Evolutionary conservation across 2,329 filamentous ascomycete genomes (phyloP), one percentile per base, ranked within the genome.

Genomic region (Xylariaceae sp.): DNA sequence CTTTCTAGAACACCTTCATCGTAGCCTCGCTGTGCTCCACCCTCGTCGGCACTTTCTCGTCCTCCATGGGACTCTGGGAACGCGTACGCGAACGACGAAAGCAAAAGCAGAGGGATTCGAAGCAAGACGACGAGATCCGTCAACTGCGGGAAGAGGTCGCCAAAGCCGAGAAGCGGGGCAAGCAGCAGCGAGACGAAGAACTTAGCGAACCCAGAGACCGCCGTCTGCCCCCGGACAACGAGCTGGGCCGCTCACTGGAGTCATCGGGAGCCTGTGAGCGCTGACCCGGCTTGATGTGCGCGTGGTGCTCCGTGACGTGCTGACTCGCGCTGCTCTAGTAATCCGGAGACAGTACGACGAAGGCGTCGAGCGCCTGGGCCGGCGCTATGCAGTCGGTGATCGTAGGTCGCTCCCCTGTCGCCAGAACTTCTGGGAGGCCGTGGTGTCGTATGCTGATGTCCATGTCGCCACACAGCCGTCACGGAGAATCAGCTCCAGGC

Each of bases 21-120:
- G 47, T 62, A 18, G 58, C 58, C n/a, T 60, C 58, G 3, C 53
- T 61, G 15, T 53, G 56, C 29, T 60, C 58, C 10, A 61, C 59
- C 5, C 49, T 62, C 11, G 51, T 59, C 32, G 55, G 58, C 28
- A 61, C 58, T 3, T 61, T 61, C 37, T 55, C 48, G 15, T 56
- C 56, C 1, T 53, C 55, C 22, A 55, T 61, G 19, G 56, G 54
- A 30, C 51, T 61, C 8, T 61, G 57, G 44, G 59, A 61, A 28
- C 52, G 56, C 12, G 32, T 62, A 13, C 39, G 38, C 25, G 57
- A 60, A 17, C 52, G 50, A 29, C 46, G 50, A 11, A 42, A 43
- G 19, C 57, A 61, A 33, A 42, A 47, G 30, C 53, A 53, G 36
- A 47, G 49, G 11, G 59, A 61, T 39, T 40, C 44, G 7, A 42